These are phyloP conservation scores for Discostella stelligera DNA, from an alignment of 352 stramenopile genomes.

Conservation along the genomic window DNA sequence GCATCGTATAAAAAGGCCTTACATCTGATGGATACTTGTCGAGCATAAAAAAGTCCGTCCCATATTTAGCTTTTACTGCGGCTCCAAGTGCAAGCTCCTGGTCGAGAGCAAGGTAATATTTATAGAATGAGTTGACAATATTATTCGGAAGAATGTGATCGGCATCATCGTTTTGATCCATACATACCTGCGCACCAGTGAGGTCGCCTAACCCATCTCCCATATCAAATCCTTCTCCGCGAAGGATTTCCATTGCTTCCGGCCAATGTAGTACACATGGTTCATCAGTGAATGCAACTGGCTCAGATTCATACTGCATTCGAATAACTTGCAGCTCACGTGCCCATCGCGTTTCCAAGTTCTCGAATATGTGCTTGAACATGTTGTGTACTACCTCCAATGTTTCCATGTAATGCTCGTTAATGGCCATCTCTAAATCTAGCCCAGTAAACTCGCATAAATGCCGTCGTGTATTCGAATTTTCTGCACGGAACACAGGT, in stretches of 20 bases:
- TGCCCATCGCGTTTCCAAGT: constrained; percentile 69
- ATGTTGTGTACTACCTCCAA: constrained; percentile 93
- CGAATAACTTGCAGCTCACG: constrained; percentile 92
- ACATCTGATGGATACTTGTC: constrained; percentile 98
- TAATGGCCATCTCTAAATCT: constrained; percentile 99
- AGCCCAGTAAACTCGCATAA: constrained; percentile 86
- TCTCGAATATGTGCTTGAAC: constrained; percentile 99
- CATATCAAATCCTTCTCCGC: constrained; percentile 85
- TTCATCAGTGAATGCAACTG: constrained; percentile 82
- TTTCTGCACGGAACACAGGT: constrained; percentile 98
- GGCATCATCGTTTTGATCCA: constrained; percentile 30
- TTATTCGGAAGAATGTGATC: not conserved
- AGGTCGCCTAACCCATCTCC: constrained; percentile 84
- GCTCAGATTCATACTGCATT: constrained; percentile 94
- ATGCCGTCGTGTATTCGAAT: constrained; percentile 92
- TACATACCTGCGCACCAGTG: constrained; percentile 90
- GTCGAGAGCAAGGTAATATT: not conserved
- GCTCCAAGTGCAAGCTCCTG: constrained; percentile 73
- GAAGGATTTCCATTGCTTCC: constrained; percentile 81
- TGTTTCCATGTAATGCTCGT: constrained; percentile 98
- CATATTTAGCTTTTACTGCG: constrained; percentile 95
- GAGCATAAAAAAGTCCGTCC: constrained; percentile 99
- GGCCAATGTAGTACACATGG: constrained; percentile 89
- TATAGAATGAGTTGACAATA: not conserved
- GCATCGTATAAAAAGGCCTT: constrained; percentile 99